Evolutionary conservation across 768 basidiomycete genomes (phyloP), one percentile per base, ranked within the genome.

Genomic region (Kwoniella mangroviensis): DNA sequence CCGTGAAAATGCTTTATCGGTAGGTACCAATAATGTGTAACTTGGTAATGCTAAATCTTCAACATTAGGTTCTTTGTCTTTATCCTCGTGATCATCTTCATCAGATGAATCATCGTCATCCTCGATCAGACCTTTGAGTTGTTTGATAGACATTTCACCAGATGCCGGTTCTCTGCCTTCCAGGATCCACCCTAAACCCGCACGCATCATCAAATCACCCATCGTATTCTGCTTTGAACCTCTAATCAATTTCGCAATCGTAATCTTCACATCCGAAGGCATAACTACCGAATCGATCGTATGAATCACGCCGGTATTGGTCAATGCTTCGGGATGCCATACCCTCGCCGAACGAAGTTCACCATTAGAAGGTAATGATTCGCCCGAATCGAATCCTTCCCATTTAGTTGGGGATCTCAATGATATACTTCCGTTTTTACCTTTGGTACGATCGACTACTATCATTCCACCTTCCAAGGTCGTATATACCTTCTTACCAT

Each of bases 1-100:
- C 22, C 87, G 85, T 80, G 93, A 90, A 87, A 98, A 97, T 0
- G 96, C 94, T 68, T 91, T 90, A 77, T 99, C 97, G 6, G 89
- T 88, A 3, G 97, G 97, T 74, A 92, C 94, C 22, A 99, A 86
- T 4, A 99, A 83, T 1, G 94, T 96, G 90, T 95, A 98, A 3
- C 90, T 74, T 51, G 77, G 70, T 54, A 74, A 54, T 42, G 75
- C 75, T 24, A 78, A 56, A 17, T 65, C 51, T 45, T 75, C 68
- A 34, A 65, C n/a, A 15, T 73, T 71, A 11, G 71, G 71, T 34
- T 64, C 68, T 9, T 68, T 64, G 19, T 59, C 71, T 59, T 64
- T 65, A 28, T 22, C 57, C 22, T 67, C 65, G 19, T 52, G 28
- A 41, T 42, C 17, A 19, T 45, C 54, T 43, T 53, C 34, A 11